A percentile compares a stretch with the other conserved stretches of the same genome.
These are phyloP conservation scores for Letharia columbiana DNA, from an alignment of 495 filamentous ascomycete species.

Conservation along the genomic window DNA sequence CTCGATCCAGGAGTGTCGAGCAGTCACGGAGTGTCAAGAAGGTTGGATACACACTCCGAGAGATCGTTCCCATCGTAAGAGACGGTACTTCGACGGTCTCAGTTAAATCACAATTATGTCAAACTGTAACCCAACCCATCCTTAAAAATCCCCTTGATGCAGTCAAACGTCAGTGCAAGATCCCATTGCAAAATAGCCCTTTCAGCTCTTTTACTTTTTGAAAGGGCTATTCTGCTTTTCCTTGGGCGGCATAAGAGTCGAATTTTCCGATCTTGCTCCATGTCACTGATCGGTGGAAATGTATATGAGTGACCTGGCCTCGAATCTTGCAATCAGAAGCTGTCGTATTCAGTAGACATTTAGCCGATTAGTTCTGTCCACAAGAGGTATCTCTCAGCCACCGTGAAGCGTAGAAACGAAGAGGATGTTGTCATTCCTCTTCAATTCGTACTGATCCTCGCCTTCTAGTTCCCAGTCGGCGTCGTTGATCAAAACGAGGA, in stretches of 20 bases:
- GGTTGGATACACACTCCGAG: neutral
- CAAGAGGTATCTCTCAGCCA: constrained; percentile 42
- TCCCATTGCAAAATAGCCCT: neutral
- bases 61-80: neutral
- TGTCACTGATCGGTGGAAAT: neutral
- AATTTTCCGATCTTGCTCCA: neutral
- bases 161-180: neutral
- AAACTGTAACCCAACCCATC: neutral
- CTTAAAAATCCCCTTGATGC: neutral
- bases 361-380: neutral
- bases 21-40: neutral
- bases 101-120: neutral
- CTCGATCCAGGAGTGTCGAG: neutral
- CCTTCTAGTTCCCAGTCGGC: constrained; percentile 98
- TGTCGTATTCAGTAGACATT: neutral
- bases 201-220: neutral
- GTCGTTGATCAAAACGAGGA: constrained; percentile 95
- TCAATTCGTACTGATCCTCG: constrained; percentile 78
- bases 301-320: neutral
- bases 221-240: neutral
- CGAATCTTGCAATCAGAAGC: neutral
- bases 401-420: constrained; percentile 99
- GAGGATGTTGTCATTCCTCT: constrained; percentile 74
- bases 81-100: neutral
- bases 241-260: neutral